These are phyloP conservation scores for Xylaria sp. DNA, from an alignment of 2,329 filamentous ascomycete species.

Conservation along the genomic window DNA sequence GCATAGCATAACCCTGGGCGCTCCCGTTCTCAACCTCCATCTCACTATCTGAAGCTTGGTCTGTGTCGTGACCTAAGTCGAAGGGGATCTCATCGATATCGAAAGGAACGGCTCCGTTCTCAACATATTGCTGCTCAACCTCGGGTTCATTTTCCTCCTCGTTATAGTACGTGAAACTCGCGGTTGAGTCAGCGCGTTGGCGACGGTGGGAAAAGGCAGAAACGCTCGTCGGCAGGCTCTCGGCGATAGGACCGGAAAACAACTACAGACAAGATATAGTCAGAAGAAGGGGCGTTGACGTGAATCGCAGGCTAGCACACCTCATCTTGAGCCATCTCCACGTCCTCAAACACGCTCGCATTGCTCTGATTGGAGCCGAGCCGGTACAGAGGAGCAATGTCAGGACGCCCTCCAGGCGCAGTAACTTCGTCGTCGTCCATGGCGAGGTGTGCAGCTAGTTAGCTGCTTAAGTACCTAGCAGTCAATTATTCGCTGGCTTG, in stretches of 20 bases:
- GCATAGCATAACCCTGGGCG: slow-evolving; percentile 60
- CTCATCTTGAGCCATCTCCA: slow-evolving; percentile 99
- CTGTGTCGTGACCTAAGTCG: slow-evolving; percentile 46
- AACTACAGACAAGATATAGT: slow-evolving; percentile 59
- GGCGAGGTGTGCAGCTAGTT: slow-evolving; percentile 3
- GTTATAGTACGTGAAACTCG: slow-evolving; percentile 91
- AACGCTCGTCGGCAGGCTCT: slow-evolving; percentile 93
- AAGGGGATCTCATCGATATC: slow-evolving; percentile 51
- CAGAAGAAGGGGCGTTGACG: slow-evolving; percentile 38
- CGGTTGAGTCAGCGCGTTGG: slow-evolving; percentile 80
- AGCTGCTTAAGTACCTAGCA: too few relatives aligned
- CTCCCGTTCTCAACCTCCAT: slow-evolving; percentile 57
- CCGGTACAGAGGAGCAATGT: slow-evolving; percentile 64
- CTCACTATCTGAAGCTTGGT: slow-evolving; percentile 55
- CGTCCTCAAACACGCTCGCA: slow-evolving; percentile 87
- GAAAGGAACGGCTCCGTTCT: slow-evolving; percentile 47
- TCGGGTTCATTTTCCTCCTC: slow-evolving; percentile 66
- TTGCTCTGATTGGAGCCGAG: slow-evolving; percentile 77
- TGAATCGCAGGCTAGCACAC: slow-evolving; percentile 55
- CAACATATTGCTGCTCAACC: slow-evolving; percentile 53
- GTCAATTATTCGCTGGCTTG: slow-evolving; percentile 7
- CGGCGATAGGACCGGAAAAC: slow-evolving; percentile 91
- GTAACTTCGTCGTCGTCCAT: slow-evolving; percentile 44
- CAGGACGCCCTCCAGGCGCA: slow-evolving; percentile 40
- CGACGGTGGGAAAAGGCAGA: slow-evolving; percentile 92